Percentiles rank a stretch among this genome's conserved stretches.
These are phyloP conservation scores for Arctium minus DNA, from an alignment of 129 eudicot genomes.

Conservation along the genomic window DNA sequence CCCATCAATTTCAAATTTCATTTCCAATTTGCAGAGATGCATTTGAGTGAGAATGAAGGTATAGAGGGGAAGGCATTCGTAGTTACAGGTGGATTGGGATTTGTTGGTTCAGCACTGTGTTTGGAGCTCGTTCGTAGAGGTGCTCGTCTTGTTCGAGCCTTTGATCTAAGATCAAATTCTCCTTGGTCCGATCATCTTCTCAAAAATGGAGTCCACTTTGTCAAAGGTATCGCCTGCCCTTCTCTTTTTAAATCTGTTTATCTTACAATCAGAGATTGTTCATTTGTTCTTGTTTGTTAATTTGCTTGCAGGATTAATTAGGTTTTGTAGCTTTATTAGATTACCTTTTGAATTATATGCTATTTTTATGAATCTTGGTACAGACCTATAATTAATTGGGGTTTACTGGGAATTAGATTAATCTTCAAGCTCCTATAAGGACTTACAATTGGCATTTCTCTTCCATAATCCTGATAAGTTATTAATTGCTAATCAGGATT, in stretches of 20 bases:
- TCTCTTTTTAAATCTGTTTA: not conserved
- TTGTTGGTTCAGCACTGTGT: conserved; percentile 81
- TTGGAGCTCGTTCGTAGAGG: conserved; percentile 80
- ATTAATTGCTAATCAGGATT: not conserved
- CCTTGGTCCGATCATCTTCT: conserved; percentile 61
- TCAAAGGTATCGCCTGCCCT: conserved; percentile 43
- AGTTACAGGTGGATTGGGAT: conserved; percentile 88
- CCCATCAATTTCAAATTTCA: not conserved
- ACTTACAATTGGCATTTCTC: not conserved
- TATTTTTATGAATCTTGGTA: not conserved
- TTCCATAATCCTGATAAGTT: not conserved
- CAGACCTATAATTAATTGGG: not conserved
- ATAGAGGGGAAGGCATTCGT: conserved; percentile 74
- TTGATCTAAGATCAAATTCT: conserved; percentile 62
- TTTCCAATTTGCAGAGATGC: conserved; percentile 41
- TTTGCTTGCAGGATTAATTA: not conserved
- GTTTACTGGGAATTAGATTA: not conserved
- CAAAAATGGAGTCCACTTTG: conserved; percentile 38
- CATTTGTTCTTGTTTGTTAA: not conserved
- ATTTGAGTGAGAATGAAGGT: conserved; percentile 95
- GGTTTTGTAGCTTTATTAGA: not conserved
- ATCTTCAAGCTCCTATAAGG: not conserved
- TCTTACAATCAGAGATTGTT: not conserved
- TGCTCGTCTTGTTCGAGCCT: conserved; percentile 71
- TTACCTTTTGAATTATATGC: not conserved